Base-by-base conservation (phyloP, 2,329 filamentous ascomycete genomes). In the Cytospora mali region DNA sequence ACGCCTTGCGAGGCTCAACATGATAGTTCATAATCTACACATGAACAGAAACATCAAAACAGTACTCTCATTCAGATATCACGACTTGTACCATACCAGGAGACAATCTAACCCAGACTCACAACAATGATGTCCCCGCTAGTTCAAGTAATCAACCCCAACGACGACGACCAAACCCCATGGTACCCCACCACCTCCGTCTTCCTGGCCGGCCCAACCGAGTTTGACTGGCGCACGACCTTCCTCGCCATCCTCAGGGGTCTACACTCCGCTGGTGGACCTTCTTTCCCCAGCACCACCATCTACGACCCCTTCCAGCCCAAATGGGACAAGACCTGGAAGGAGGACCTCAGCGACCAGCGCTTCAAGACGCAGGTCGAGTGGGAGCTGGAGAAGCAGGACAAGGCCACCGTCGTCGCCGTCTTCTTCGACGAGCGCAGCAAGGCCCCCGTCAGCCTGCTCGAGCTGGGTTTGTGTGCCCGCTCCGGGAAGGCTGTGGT, bases 381-480 rank as follows among this genome's bases (percentile, higher is more conserved):
- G 31, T 89, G 87, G 86, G 87, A 90, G 74, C 76, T 89, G 2
- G 76, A 80, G 18, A 84, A 79, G 71, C 81, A 85, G 66, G 80
- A 84, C 16, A 64, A 66, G 1, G 83, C 83, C 0, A 78, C 81
- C 67, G 68, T 88, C 6, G 74, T 88, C 7, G 81, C 82, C 27
- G 75, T 89, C 59, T 86, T 83, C 70, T 85, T 88, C 61, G 79
- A 84, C 52, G 75, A 77, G 1, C 73, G 66, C 3, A 85, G 83
- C 0, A 74, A 77, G 53, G 84, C 84, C 9, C 83, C 84, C 1
- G 78, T 88, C 28, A 86, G 81, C 35, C 72, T 89, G 69, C 72
- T 89, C 51, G 87, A 89, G 73, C 72, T 89, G 21, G 87, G 87
- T 0, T 73, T 89, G 4, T 81, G 75, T 54, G 80, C 80, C 3